Evolutionary conservation across 192 early-diverging fungal genomes (phyloP).

Genomic region (Backusella tuberculispora): DNA sequence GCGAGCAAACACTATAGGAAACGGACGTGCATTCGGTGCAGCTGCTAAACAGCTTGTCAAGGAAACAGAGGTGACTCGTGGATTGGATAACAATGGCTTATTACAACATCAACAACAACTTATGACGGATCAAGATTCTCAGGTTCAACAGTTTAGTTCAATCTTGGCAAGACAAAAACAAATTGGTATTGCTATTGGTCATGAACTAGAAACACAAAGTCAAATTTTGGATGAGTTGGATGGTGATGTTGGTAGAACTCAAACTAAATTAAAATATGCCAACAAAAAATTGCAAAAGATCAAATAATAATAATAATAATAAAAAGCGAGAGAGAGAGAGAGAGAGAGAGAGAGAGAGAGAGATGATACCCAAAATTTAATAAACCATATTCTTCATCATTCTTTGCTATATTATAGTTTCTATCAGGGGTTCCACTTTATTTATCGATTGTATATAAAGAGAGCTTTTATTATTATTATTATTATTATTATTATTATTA

Average conservation of each 20-base stretch:
- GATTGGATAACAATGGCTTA: conserved; percentile 76
- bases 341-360: neutral
- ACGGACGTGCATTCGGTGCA: conserved; percentile 26
- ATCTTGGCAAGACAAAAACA: conserved; percentile 85
- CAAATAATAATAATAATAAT: conserved; percentile 37
- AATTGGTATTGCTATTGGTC: conserved; percentile 83
- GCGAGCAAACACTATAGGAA: neutral
- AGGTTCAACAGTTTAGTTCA: conserved; percentile 72
- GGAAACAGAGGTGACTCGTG: conserved; percentile 81
- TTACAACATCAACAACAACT: conserved; percentile 74
- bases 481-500: no score
- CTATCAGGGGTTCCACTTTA: no score
- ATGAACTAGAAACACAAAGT: conserved; percentile 94
- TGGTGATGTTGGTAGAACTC: conserved; percentile 75
- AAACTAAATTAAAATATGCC: conserved; percentile 73
- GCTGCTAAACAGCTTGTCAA: conserved; percentile 28
- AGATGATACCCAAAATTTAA: conserved; percentile 7
- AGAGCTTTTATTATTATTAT: no score
- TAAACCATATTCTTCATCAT: conserved; percentile 8
- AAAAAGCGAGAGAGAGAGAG: neutral
- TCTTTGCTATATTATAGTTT: neutral
- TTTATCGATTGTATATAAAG: no score
- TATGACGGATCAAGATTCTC: conserved; percentile 84
- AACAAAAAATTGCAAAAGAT: conserved; percentile 80
- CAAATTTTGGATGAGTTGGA: conserved; percentile 85